Evolutionary conservation across 2,329 filamentous ascomycete genomes (phyloP).

Genomic region (Penicillium griseofulvum): DNA sequence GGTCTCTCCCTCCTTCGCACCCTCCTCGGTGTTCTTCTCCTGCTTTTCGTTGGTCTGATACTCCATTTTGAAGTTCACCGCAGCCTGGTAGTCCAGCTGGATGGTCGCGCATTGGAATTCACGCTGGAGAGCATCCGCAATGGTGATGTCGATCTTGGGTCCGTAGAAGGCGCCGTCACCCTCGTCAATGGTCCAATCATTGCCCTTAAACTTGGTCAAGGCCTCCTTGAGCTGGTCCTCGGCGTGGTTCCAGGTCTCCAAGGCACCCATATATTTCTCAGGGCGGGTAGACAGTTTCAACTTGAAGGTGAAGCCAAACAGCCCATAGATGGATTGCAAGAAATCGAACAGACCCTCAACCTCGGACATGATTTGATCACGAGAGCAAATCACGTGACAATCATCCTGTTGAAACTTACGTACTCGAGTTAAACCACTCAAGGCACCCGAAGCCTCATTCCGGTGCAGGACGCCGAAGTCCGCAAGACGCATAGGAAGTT

Average conservation of each 20-base stretch:
- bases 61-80: slow-evolving; percentile 81
- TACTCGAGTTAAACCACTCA: slow-evolving; percentile 87
- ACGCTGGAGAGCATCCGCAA: slow-evolving; percentile 80
- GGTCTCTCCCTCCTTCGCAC: slow-evolving; percentile 40
- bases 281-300: slow-evolving; percentile 88
- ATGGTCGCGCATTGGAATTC: slow-evolving; percentile 92
- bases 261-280: slow-evolving; percentile 83
- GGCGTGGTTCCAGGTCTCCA: slow-evolving; percentile 84
- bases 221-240: slow-evolving; percentile 77
- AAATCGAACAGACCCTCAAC: slow-evolving; percentile 87
- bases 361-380: slow-evolving; percentile 64
- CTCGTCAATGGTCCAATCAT: slow-evolving; percentile 84
- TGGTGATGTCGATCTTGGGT: slow-evolving; percentile 96
- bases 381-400: too few relatives aligned
- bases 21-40: slow-evolving; percentile 45
- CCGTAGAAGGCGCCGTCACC: slow-evolving; percentile 98
- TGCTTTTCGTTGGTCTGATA: slow-evolving; percentile 70
- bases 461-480: slow-evolving; percentile 95
- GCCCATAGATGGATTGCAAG: slow-evolving; percentile 72
- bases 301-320: slow-evolving; percentile 88
- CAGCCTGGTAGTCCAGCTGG: slow-evolving; percentile 86
- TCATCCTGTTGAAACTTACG: slow-evolving; percentile 96
- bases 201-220: slow-evolving; percentile 71
- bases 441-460: slow-evolving; percentile 89
- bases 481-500: slow-evolving; percentile 86